phyloP scores from a whole-genome alignment of 2,329 filamentous ascomycete species.

The Cladosporium halotolerans region DNA sequence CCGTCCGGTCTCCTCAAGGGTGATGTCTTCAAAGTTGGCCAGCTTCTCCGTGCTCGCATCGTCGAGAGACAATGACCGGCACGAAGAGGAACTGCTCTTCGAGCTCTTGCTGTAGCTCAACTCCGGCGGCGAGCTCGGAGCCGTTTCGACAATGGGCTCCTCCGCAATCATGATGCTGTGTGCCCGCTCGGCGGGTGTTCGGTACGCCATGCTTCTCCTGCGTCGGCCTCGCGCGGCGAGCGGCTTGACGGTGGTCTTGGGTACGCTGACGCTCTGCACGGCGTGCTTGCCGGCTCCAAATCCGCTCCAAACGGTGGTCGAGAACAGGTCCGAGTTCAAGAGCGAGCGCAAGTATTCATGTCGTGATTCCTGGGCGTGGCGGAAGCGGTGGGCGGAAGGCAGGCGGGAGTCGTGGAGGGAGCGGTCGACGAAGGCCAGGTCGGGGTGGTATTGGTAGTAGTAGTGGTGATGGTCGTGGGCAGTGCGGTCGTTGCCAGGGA shows the following conservation, averaged over 20 bases:
- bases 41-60: constrained; percentile 54
- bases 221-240: constrained; percentile 6
- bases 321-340: constrained; percentile 9
- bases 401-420: constrained; percentile 7
- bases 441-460: not conserved
- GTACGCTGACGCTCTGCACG: constrained; percentile 16
- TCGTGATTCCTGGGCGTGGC: constrained; percentile 7
- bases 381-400: constrained; percentile 8
- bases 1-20: constrained; percentile 56
- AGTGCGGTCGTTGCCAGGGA: not conserved
- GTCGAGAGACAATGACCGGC: constrained; percentile 66
- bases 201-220: constrained; percentile 12
- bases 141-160: constrained; percentile 16
- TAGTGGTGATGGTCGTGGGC: not conserved
- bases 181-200: constrained; percentile 10
- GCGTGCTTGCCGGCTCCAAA: constrained; percentile 10
- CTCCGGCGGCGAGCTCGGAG: constrained; percentile 21
- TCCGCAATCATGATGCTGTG: constrained; percentile 17
- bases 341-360: constrained; percentile 21
- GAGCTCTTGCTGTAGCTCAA: constrained; percentile 75
- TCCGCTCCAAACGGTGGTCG: constrained; percentile 10
- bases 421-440: not conserved
- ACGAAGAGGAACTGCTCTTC: constrained; percentile 70
- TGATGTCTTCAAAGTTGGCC: constrained; percentile 89
- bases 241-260: constrained; percentile 12